A percentile compares a stretch with the other conserved stretches of the same genome.
Evolutionary conservation across 2,329 filamentous ascomycete species (phyloP).

Genomic region (Mycosphaerella sp.): DNA sequence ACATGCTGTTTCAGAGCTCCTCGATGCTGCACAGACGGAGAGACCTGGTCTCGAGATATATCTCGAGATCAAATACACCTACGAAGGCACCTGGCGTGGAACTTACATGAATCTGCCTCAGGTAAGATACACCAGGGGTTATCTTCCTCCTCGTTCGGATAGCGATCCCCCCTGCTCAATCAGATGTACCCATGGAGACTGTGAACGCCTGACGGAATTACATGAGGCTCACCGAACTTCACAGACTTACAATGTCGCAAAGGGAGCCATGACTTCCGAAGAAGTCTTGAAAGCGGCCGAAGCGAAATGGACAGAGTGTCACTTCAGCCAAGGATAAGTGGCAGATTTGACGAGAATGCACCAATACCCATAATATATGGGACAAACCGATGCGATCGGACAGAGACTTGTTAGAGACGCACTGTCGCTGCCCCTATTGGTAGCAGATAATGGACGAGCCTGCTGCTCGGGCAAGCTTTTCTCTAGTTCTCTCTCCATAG

Average conservation of each 20-base stretch:
- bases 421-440: too few species aligned
- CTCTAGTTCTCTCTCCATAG: too few species aligned
- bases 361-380: too few species aligned
- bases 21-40: constrained; percentile 8
- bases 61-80: constrained; percentile 13
- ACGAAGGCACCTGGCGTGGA: constrained; percentile 12
- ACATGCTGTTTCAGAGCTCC: constrained; percentile 9
- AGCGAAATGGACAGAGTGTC: constrained; percentile 6
- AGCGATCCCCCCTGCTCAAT: not conserved
- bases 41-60: constrained; percentile 2
- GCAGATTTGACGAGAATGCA: not conserved
- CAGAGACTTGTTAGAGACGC: too few species aligned
- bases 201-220: not conserved
- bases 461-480: too few species aligned
- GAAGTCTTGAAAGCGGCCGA: constrained; percentile 2
- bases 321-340: constrained; percentile 2
- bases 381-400: too few species aligned
- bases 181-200: not conserved
- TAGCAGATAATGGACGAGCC: too few species aligned
- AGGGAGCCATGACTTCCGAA: constrained; percentile 1
- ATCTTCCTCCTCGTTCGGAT: not conserved
- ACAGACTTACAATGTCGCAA: constrained; percentile 9
- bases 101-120: constrained; percentile 4
- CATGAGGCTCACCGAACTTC: not conserved
- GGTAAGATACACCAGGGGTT: not conserved